phyloP scores from a whole-genome alignment of 768 basidiomycete species.

The Leccinellum rugosiceps region DNA sequence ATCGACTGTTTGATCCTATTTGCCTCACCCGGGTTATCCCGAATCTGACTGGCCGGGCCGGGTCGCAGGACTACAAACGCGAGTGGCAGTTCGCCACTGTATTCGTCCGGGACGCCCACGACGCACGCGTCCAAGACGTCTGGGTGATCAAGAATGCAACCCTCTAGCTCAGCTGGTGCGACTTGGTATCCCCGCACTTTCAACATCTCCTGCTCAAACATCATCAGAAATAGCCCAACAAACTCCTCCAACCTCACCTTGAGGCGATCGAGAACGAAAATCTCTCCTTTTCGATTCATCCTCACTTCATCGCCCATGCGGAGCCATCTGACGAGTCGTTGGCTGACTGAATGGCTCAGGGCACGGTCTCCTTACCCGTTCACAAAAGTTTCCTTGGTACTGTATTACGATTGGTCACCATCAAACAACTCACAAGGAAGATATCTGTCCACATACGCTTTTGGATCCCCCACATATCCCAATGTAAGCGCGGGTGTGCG shows the following conservation, averaged over 20 bases:
- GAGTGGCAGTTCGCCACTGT: conserved; percentile 70
- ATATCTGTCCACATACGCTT: conserved; percentile 46
- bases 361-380: conserved; percentile 34
- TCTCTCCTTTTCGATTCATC: conserved; percentile 56
- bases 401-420: conserved; percentile 22
- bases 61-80: conserved; percentile 60
- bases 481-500: conserved; percentile 59
- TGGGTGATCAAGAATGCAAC: conserved; percentile 56
- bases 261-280: conserved; percentile 70
- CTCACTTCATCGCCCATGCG: conserved; percentile 70
- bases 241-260: conserved; percentile 43
- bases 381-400: conserved; percentile 62
- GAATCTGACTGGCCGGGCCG: conserved; percentile 36
- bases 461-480: conserved; percentile 53
- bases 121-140: conserved; percentile 63
- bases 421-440: conserved; percentile 7
- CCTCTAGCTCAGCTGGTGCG: conserved; percentile 66
- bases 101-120: conserved; percentile 68
- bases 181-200: conserved; percentile 61
- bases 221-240: background rate
- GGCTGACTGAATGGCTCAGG: background rate
- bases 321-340: conserved; percentile 48
- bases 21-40: conserved; percentile 29
- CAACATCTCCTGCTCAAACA: conserved; percentile 54
- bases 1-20: conserved; percentile 40